These are phyloP conservation scores for Penicillium concentricum DNA, from an alignment of 2,329 filamentous ascomycete species.

Conservation along the genomic window DNA sequence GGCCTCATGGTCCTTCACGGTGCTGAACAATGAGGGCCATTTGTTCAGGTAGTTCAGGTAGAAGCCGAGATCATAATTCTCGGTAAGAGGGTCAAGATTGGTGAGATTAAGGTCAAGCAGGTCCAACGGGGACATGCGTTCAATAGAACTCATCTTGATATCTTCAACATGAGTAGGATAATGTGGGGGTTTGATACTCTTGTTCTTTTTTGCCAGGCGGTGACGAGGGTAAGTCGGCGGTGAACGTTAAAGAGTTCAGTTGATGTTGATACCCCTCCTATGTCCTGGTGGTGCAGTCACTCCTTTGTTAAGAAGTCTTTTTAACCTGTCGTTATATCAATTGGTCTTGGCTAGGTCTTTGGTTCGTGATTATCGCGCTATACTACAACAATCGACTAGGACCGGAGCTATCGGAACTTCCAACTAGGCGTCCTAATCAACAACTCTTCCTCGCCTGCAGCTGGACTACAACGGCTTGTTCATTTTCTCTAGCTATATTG, in stretches of 20 bases:
- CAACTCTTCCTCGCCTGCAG: constrained; percentile 1
- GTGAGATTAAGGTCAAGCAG: constrained; percentile 88
- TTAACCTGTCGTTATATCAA: constrained; percentile 1
- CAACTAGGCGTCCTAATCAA: background rate
- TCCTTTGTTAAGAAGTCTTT: constrained; percentile 7
- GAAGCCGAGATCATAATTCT: constrained; percentile 94
- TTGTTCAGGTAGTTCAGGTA: constrained; percentile 94
- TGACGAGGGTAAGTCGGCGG: background rate
- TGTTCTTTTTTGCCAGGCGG: constrained; percentile 21
- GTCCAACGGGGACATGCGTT: constrained; percentile 79
- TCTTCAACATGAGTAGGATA: constrained; percentile 2
- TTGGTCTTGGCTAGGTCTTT: background rate
- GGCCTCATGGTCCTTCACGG: constrained; percentile 81
- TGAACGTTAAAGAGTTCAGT: background rate
- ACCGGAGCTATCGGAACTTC: background rate
- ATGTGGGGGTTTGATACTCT: constrained; percentile 22
- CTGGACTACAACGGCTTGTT: constrained; percentile 3
- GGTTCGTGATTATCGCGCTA: background rate
- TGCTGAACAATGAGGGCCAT: constrained; percentile 93
- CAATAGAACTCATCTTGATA: constrained; percentile 72
- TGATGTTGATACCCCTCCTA: constrained; percentile 5
- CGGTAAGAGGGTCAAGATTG: constrained; percentile 94
- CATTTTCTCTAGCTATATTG: background rate
- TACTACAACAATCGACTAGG: constrained; percentile 1
- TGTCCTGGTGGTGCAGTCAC: constrained; percentile 1